phyloP scores from a whole-genome alignment of 2,329 filamentous ascomycete genomes.

The Diaporthe ilicicola region DNA sequence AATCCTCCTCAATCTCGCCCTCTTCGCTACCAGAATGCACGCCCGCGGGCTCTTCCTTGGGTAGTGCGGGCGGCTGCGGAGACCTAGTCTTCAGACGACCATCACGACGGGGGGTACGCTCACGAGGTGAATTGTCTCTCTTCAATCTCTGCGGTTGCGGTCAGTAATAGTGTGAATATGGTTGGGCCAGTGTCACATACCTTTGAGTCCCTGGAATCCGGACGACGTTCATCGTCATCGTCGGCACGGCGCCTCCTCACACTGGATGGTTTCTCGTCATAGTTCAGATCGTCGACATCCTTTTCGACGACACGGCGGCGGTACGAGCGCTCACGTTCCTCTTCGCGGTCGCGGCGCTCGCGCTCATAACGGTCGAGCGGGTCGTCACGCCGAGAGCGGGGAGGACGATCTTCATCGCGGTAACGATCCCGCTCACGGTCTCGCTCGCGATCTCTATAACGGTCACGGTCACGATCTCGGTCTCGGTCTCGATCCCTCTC shows the following conservation, averaged over 20 bases:
- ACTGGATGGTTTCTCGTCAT: constrained; percentile 75
- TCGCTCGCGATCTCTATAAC: constrained; percentile 48
- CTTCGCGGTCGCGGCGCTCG: constrained; percentile 86
- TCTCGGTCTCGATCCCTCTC: constrained; percentile 47
- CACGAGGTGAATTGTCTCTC: constrained; percentile 66
- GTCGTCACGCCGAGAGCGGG: constrained; percentile 67
- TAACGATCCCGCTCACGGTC: constrained; percentile 50
- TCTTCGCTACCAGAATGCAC: constrained; percentile 93
- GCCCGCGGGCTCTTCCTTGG: constrained; percentile 65
- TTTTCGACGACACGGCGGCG: constrained; percentile 78
- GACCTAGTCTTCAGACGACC: constrained; percentile 64
- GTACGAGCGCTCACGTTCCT: constrained; percentile 88
- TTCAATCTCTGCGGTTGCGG: constrained; percentile 58
- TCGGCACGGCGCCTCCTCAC: constrained; percentile 82
- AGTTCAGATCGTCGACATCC: constrained; percentile 87
- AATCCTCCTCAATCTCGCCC: constrained; percentile 93
- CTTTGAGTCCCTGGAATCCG: constrained; percentile 74
- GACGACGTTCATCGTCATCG: constrained; percentile 71
- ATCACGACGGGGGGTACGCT: constrained; percentile 69
- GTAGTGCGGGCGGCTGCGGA: constrained; percentile 47
- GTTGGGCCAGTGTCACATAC: constrained; percentile 47
- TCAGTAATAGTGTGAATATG: not conserved
- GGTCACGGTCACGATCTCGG: constrained; percentile 45
- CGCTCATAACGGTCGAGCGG: constrained; percentile 78
- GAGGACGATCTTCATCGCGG: constrained; percentile 58